Evolutionary conservation across 1,284 basidiomycete species (phyloP).

Genomic region (Vanrija humicola): DNA sequence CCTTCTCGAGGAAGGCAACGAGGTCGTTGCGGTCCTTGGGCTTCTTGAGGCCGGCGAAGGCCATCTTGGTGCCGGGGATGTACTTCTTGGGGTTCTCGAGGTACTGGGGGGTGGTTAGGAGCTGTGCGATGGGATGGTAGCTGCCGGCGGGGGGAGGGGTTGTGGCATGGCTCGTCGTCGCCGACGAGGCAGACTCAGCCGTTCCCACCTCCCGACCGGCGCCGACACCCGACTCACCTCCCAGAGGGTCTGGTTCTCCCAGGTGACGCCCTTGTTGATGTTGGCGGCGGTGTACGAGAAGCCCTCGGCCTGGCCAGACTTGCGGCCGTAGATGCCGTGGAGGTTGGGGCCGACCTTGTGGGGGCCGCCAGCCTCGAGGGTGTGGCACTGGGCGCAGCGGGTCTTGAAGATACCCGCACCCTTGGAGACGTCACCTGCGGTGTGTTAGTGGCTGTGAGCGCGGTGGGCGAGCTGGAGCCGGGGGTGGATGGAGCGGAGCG

Average conservation of each 20-base stretch:
- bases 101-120: conserved; percentile 10
- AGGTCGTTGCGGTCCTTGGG: conserved; percentile 92
- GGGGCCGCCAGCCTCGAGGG: conserved; percentile 69
- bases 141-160: no score
- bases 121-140: no score
- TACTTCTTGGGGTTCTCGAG: conserved; percentile 55
- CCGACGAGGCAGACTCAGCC: no score
- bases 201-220: no score
- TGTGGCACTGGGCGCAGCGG: conserved; percentile 97
- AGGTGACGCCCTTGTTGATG: conserved; percentile 87
- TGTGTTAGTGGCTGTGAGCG: not conserved
- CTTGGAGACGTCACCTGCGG: conserved; percentile 75
- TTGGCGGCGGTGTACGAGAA: conserved; percentile 96
- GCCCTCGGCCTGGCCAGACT: conserved; percentile 79
- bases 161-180: no score
- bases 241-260: conserved; percentile 52
- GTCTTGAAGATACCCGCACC: conserved; percentile 76
- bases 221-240: conserved; percentile 28
- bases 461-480: no score
- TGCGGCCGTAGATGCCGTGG: conserved; percentile 81
- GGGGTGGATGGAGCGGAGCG: no score
- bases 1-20: conserved; percentile 40
- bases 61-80: conserved; percentile 94
- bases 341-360: conserved; percentile 84
- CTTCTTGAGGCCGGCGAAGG: conserved; percentile 96